phyloP scores from a whole-genome alignment of 2,329 filamentous ascomycete species.

The Colletotrichum somersetense region DNA sequence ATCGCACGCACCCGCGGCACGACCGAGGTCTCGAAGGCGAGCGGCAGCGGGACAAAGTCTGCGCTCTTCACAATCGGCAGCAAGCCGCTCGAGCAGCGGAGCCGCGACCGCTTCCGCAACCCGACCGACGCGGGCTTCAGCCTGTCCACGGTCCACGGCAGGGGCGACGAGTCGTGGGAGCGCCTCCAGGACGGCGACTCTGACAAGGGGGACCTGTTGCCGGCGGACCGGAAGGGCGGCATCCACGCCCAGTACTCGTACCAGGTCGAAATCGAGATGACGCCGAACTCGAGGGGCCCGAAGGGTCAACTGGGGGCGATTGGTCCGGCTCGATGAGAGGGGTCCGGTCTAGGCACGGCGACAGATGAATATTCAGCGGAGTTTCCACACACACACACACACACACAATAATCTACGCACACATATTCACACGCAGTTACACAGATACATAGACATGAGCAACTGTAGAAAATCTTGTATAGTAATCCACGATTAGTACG shows the following conservation, averaged over 20 bases:
- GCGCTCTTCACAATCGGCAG: constrained; percentile 39
- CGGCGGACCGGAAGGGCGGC: constrained; percentile 20
- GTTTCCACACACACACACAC: neutral
- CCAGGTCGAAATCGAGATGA: constrained; percentile 34
- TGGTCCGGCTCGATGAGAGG: neutral
- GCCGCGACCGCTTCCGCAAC: constrained; percentile 35
- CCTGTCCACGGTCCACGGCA: constrained; percentile 34
- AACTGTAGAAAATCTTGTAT: constrained; percentile 36
- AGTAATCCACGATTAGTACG: constrained; percentile 22
- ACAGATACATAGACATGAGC: neutral
- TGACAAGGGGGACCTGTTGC: constrained; percentile 38
- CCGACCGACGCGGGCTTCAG: constrained; percentile 40
- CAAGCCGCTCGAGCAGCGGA: constrained; percentile 33
- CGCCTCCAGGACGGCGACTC: constrained; percentile 41
- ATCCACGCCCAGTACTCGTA: constrained; percentile 41
- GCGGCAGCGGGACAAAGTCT: constrained; percentile 23
- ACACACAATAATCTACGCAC: neutral
- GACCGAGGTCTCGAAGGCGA: constrained; percentile 32
- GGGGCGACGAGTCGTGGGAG: constrained; percentile 40
- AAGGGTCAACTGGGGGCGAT: constrained; percentile 1
- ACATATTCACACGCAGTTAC: too few relatives aligned
- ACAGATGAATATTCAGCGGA: neutral
- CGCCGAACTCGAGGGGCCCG: neutral
- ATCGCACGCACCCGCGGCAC: constrained; percentile 34
- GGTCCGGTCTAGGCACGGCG: neutral